These are phyloP conservation scores for Lichtheimia ramosa DNA, from an alignment of 371 early-diverging fungal species.

Conservation along the genomic window DNA sequence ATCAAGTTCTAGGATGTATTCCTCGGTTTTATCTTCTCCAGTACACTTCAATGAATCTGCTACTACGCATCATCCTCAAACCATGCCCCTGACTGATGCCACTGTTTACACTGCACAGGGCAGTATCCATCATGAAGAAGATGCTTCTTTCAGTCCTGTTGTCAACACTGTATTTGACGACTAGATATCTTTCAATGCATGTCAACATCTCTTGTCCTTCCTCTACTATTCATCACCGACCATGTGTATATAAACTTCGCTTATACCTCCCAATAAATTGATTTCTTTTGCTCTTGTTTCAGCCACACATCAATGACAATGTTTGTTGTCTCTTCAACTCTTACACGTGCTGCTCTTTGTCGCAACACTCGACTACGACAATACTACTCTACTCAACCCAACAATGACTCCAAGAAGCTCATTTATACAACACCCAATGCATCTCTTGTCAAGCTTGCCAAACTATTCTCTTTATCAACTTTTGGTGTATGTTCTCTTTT, in stretches of 20 bases:
- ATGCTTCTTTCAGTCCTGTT: conserved; percentile 10
- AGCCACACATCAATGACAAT: too few species aligned
- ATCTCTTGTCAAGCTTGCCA: conserved; percentile 33
- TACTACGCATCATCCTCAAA: conserved; percentile 13
- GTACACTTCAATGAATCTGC: conserved; percentile 1
- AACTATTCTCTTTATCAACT: conserved; percentile 42
- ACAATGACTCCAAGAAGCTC: conserved; percentile 10
- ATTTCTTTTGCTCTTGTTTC: too few species aligned
- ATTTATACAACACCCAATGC: conserved; percentile 41
- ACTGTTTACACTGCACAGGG: conserved; percentile 16
- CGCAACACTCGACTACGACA: conserved; percentile 2
- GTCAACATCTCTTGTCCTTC: neutral
- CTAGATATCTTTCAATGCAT: conserved; percentile 1
- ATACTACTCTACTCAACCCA: conserved; percentile 5
- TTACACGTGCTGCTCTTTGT: neutral
- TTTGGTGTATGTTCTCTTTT: conserved; percentile 28
- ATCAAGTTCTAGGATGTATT: neutral
- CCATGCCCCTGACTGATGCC: conserved; percentile 12
- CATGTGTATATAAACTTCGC: neutral
- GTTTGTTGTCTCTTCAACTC: too few species aligned
- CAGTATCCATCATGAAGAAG: neutral
- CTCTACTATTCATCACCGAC: neutral
- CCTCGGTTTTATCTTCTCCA: neutral
- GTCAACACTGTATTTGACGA: conserved; percentile 19
- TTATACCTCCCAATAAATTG: neutral